Base-by-base conservation (phyloP, 495 filamentous ascomycete species). In the Penicillium simplicissimum region DNA sequence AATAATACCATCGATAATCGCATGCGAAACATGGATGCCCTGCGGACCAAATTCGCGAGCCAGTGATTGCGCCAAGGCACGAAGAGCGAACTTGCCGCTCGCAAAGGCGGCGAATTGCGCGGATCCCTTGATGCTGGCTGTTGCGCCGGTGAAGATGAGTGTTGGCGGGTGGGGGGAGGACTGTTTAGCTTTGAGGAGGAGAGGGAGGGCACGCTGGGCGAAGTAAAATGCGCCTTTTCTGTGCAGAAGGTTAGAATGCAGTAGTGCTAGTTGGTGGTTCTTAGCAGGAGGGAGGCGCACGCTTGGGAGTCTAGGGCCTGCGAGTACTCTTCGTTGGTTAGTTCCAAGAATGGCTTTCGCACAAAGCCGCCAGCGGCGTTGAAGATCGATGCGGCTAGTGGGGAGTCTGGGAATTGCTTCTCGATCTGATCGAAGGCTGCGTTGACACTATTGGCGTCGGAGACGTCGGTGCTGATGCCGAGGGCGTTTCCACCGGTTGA, bases 21-120 rank as follows among this genome's bases (percentile, higher is more conserved):
- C 85, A 76, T 97, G 93, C 8, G 87, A 83, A 5, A 98, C 89
- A 74, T 98, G 94, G 9, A 98, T 84, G 4, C 94, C 93, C 70
- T 92, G 82, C 0, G 94, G 93, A 0, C 90, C 91, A 71, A 96
- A 98, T 73, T 98, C 94, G 58, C 88, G 82, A 0, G 92, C 93
- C 33, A 98, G 81, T 35, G 82, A 86, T 77, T 96, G 92, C 2
- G 83, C 80, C 54, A 96, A 74, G 1, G 90, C 93, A 31, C 94
- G 84, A 40, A 88, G 74, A 3, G 91, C 93, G 70, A 90, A 96
- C 73, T 96, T 97, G 47, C 87, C 86, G 8, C 86, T 82, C 0
- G 91, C 92, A 69, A 96, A 93, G 19, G 82, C 71, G 4, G 87
- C 76, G 76, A 91, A 91, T 6, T 79, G 79, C 0, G 91, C 85